Percentiles rank a stretch among this genome's conserved stretches.
Conservation (phyloP, 2,329 filamentous ascomycete species). For the Zymoseptoria pseudotritici region DNA sequence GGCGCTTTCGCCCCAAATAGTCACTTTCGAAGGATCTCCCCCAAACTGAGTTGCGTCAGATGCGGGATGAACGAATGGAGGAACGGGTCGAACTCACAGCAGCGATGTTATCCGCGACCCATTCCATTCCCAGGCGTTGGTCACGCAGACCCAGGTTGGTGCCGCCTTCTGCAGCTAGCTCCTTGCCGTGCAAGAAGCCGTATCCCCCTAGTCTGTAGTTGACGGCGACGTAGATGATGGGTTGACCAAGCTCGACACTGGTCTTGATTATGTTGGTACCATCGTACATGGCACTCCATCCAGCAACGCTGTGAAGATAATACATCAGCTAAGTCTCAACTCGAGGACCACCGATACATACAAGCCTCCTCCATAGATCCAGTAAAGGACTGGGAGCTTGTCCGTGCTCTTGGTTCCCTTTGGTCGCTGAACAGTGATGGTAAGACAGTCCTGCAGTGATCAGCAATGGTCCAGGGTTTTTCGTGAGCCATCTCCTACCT, state of each 20-base stretch:
- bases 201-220: slow-evolving; percentile 24
- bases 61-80: slow-evolving; percentile 7
- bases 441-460: slow-evolving; percentile 32
- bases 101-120: slow-evolving; percentile 17
- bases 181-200: slow-evolving; percentile 27
- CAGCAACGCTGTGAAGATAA: slow-evolving; percentile 21
- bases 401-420: slow-evolving; percentile 29
- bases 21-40: slow-evolving; percentile 22
- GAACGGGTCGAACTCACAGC: neutral
- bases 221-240: slow-evolving; percentile 30
- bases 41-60: slow-evolving; percentile 13
- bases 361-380: slow-evolving; percentile 43
- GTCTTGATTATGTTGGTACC: slow-evolving; percentile 33
- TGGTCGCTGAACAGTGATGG: slow-evolving; percentile 32
- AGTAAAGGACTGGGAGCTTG: slow-evolving; percentile 42
- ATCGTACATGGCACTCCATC: slow-evolving; percentile 35
- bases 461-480: neutral
- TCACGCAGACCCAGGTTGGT: slow-evolving; percentile 29
- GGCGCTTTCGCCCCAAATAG: slow-evolving; percentile 16
- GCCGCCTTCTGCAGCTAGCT: slow-evolving; percentile 26
- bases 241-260: slow-evolving; percentile 47
- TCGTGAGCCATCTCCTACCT: neutral
- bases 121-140: slow-evolving; percentile 25
- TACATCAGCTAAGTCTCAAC: neutral
- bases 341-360: neutral